Evolutionary conservation across 129 eudicot genomes (phyloP), one percentile per base, ranked within the genome.

Genomic region (Pittosporum tobira): DNA sequence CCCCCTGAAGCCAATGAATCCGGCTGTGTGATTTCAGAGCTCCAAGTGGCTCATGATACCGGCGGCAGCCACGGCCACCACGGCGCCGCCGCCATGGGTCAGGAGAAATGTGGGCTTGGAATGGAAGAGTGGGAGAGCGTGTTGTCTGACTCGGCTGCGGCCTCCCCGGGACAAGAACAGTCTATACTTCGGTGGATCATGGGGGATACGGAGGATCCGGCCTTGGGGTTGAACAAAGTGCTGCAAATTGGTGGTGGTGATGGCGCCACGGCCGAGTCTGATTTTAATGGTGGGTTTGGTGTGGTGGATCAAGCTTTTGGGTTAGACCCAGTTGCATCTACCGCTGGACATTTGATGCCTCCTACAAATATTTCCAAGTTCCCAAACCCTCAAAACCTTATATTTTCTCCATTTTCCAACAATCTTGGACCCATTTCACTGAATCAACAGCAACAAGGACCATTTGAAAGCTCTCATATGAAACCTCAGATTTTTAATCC

Each of bases 141-240:
- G n/a, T n/a, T n/a, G n/a, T n/a, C n/a, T n/a, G n/a, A n/a, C n/a
- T n/a, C n/a, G n/a, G n/a, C n/a, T n/a, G n/a, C n/a, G n/a, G n/a
- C n/a, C n/a, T n/a, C n/a, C n/a, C n/a, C n/a, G n/a, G n/a, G n/a
- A n/a, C n/a, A n/a, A 65, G 88, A 87, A n/a, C 96, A 77, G 51
- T 83, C 90, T 38, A 59, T 88, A 48, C 77, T 81, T 49, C 75
- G 85, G 55, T 86, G 90, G 96, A 78, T 91, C 73, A 81, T 86
- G 89, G 96, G 85, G 1, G 99, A 86, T 40, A 85, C 75, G 4
- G 94, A 80, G 8, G 95, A 85, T 79, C 93, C 88, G 0, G 63
- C 86, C 1, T 68, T 88, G 62, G 91, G 80, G 16, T 68, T 85
- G 31, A 82, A 79, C 73, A 82, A 82, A 65, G 77, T 85, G 36